Evolutionary conservation across 2,329 filamentous ascomycete species (phyloP), one percentile per base, ranked within the genome.

Genomic region (Talaromyces sp.): DNA sequence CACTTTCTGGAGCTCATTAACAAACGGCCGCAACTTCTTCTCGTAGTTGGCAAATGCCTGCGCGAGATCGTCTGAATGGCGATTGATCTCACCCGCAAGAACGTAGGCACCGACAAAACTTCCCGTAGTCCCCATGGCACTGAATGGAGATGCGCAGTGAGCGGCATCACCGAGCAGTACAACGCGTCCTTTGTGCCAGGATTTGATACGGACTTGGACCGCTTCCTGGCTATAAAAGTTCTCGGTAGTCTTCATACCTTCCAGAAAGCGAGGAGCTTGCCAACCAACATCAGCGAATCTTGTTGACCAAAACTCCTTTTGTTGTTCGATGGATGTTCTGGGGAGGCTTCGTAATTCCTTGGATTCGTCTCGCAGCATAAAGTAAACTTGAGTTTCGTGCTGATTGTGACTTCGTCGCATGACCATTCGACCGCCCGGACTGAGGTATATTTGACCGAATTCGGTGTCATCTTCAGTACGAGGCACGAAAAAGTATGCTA

Each of bases 31-130:
- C 35, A 64, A 3, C 9, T 37, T 49, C 31, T 31, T 11, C 9
- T 64, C 62, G n/a, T 64, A 64, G 8, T 24, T 37, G n/a, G 31
- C 27, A 9, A 60, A 58, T 68, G 72, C 65, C 60, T 63, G 0
- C 67, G 66, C 7, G 69, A 57, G 0, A 70, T 72, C 39, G 69
- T 62, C 9, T 54, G 63, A 22, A 68, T 75, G 67, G 16, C 67
- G 71, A 14, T 62, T 61, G 14, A 80, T 69, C 63, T 80, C 85
- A 1, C 86, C 86, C 0, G 85, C 86, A 3, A 89, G 76, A 2
- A 86, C 73, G 69, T 88, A 88, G 0, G 84, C 83, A 0, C 77
- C 78, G 3, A 75, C 68, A 1, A 81, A 66, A 14, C 73, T 73
- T 2, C 69, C 68, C 2, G 70, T 77, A 1, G 78, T 80, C 0